These are phyloP conservation scores for Dipodascopsis uninucleata DNA, from an alignment of 805 yeast genomes.

Conservation along the genomic window DNA sequence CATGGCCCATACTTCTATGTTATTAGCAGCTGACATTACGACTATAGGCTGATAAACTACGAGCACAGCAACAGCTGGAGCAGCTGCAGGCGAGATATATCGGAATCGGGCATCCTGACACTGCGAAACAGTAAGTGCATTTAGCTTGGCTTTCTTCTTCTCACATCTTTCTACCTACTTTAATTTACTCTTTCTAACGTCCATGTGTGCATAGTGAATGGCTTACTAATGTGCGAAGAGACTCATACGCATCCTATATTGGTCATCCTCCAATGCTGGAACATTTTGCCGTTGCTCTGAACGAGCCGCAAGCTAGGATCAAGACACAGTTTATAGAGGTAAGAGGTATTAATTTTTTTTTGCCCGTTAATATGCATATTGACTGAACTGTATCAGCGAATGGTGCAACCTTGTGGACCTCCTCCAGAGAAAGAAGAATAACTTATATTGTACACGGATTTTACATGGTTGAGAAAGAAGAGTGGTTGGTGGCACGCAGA, in stretches of 20 bases:
- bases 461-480: no score
- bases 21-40: no score
- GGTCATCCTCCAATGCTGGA: constrained; percentile 55
- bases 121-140: constrained; percentile 46
- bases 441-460: no score
- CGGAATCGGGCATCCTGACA: constrained; percentile 74
- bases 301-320: constrained; percentile 40
- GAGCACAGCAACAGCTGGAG: constrained; percentile 30
- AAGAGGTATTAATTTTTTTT: no score
- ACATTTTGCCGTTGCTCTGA: constrained; percentile 52
- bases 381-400: constrained; percentile 26
- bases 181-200: background rate
- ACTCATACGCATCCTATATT: constrained; percentile 58
- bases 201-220: constrained; percentile 49
- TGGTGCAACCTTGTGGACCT: constrained; percentile 34
- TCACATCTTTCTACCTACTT: background rate
- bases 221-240: constrained; percentile 61
- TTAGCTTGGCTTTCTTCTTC: background rate
- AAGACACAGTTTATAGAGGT: constrained; percentile 33
- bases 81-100: constrained; percentile 40
- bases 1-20: no score
- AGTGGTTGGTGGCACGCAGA: no score
- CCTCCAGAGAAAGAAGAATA: constrained; percentile 17
- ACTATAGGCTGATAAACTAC: constrained; percentile 30
- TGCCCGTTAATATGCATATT: background rate